Base-by-base conservation (phyloP, 2,329 filamentous ascomycete genomes). In the Fusarium sambucinum region DNA sequence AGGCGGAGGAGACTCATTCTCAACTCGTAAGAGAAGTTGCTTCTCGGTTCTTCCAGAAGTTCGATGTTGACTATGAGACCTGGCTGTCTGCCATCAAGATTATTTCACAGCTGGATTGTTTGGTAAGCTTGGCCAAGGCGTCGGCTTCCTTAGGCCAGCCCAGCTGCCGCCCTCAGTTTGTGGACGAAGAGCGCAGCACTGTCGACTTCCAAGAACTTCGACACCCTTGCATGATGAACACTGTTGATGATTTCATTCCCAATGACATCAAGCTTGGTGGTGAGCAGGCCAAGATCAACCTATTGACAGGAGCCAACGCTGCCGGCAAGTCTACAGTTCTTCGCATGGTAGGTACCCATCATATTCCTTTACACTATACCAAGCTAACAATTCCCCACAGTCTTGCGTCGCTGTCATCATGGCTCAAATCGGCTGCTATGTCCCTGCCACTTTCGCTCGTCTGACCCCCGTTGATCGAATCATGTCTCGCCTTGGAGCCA, bases 261-360 rank as follows among this genome's bases (percentile, higher is more conserved):
- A 99, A 99, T 74, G 92, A 97, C 76, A 89, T 99, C 68, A 88
- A 89, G 61, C 88, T 99, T 5, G 96, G 96, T 62, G 96, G 96
- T 8, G 84, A 90, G 12, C 84, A 86, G 10, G 85, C 93, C 54
- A 97, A 95, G 74, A 95, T 99, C 73, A 94, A 92, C 72, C 84
- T 99, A 30, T 86, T 99, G 38, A 99, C 96, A 2, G 96, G 96
- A 77, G 96, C 96, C 63, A 99, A 99, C 75, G 96, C 96, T 11
- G 96, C 96, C 48, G 96, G 96, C 76, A 99, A 99, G 81, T 98
- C 96, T 2, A 99, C 96, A 2, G 89, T 99, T 42, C 86, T 99
- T 32, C 89, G 96, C 75, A 98, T 98, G 96, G 91, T 92, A 82
- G 80, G 87, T 78, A 4, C 8, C 1, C 27, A 13, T 12, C 8